Percentiles rank a stretch among this genome's conserved stretches.
Conservation (phyloP, 345 rosid genomes). For the Brassica rapa region DNA sequence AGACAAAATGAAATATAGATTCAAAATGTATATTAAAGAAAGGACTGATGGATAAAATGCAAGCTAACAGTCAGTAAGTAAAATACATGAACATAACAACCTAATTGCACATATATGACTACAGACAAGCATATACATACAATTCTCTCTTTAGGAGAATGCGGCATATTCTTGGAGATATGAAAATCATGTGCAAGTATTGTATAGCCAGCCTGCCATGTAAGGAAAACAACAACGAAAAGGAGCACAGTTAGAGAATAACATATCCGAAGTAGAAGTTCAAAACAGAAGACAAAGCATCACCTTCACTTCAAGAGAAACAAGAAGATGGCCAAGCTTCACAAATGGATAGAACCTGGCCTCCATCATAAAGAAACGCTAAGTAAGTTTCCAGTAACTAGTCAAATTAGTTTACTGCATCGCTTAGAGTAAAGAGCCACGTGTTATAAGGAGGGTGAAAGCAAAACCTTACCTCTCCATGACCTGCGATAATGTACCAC, state of each 20-base stretch:
- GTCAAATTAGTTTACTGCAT: neutral
- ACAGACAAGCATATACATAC: conserved; percentile 47
- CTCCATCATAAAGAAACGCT: conserved; percentile 8
- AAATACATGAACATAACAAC: conserved; percentile 3
- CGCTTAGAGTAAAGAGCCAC: neutral
- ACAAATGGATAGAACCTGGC: conserved; percentile 77
- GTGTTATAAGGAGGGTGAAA: neutral
- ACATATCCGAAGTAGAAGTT: neutral
- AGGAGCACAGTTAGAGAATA: neutral
- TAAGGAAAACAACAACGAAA: conserved; percentile 6
- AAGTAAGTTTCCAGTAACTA: conserved; percentile 1
- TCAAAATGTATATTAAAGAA: neutral
- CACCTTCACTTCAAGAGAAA: conserved; percentile 76
- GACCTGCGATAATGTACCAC: conserved; percentile 47
- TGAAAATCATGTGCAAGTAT: conserved; percentile 60
- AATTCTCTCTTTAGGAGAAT: conserved; percentile 54
- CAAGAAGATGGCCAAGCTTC: conserved; percentile 67
- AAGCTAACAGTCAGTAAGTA: conserved; percentile 3
- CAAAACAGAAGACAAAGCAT: conserved; percentile 15
- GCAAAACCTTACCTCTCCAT: conserved; percentile 55
- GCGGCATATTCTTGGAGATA: conserved; percentile 53
- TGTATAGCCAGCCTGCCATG: conserved; percentile 71
- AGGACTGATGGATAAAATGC: neutral
- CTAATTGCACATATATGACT: neutral
- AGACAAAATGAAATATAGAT: neutral